Evolutionary conservation across 257 asterid genomes (phyloP).

Genomic region (Primulina eburnea): DNA sequence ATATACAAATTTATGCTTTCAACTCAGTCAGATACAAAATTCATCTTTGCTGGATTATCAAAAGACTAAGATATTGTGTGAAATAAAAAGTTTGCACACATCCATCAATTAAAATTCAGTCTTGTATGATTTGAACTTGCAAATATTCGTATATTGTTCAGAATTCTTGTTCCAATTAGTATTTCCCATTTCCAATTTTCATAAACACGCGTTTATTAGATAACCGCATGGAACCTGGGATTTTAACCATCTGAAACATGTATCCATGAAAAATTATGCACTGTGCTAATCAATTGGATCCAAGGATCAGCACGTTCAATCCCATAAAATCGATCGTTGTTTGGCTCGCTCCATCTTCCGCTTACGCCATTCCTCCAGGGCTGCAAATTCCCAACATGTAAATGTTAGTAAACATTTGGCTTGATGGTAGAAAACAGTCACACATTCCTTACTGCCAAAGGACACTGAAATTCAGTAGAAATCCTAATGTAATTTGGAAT

Average conservation of each 20-base stretch:
- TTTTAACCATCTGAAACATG: neutral
- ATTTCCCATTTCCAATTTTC: neutral
- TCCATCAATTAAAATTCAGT: no score
- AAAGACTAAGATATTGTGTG: no score
- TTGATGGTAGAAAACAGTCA: neutral
- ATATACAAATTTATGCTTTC: no score
- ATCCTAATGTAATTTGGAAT: neutral
- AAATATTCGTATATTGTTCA: neutral
- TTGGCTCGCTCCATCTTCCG: constrained; percentile 90
- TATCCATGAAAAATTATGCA: neutral
- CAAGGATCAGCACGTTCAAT: constrained; percentile 32
- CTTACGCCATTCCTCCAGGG: constrained; percentile 88
- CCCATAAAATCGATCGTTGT: constrained; percentile 56
- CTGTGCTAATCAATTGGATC: neutral
- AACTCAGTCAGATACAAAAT: no score
- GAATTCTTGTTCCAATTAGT: neutral
- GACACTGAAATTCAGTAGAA: neutral
- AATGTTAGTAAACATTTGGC: neutral
- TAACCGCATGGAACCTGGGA: neutral
- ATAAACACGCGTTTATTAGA: neutral
- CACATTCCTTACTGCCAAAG: neutral
- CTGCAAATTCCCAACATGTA: constrained; percentile 33
- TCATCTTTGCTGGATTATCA: no score
- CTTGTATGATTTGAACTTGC: neutral
- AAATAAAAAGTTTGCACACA: no score